Percentiles rank a stretch among this genome's conserved stretches.
These are phyloP conservation scores for Helicosporidium sp. DNA, from an alignment of 139 green algal genomes.

Conservation along the genomic window DNA sequence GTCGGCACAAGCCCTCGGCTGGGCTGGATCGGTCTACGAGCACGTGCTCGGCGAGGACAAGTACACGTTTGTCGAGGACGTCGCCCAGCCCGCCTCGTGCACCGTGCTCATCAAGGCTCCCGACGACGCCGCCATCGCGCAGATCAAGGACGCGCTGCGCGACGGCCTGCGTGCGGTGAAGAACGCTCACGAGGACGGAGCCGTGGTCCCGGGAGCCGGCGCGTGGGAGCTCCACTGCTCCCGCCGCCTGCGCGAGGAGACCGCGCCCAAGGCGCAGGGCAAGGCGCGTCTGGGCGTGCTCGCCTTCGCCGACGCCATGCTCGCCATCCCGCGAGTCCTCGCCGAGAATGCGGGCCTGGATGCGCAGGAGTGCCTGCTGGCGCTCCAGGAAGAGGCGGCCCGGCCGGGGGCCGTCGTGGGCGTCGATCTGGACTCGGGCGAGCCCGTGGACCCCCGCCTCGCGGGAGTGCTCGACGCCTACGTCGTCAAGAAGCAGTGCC, in stretches of 20 bases:
- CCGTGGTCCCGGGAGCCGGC: slow-evolving; percentile 62
- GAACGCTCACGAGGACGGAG: slow-evolving; percentile 77
- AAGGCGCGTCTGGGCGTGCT: slow-evolving; percentile 84
- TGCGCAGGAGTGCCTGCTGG: slow-evolving; percentile 61
- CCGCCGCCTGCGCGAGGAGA: slow-evolving; percentile 46
- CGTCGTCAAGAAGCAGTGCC: slow-evolving; percentile 88
- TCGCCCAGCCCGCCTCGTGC: slow-evolving; percentile 68
- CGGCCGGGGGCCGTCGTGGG: slow-evolving; percentile 63
- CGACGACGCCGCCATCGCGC: slow-evolving; percentile 89
- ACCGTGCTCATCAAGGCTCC: slow-evolving; percentile 93
- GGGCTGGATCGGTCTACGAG: slow-evolving; percentile 82
- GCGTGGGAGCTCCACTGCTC: slow-evolving; percentile 83
- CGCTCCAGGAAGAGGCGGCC: slow-evolving; percentile 66
- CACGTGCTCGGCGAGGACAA: slow-evolving; percentile 97
- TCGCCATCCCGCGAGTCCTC: slow-evolving; percentile 85
- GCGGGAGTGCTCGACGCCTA: slow-evolving; percentile 90
- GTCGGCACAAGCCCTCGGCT: slow-evolving; percentile 36
- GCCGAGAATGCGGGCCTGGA: slow-evolving; percentile 90
- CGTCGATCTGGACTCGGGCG: slow-evolving; percentile 73
- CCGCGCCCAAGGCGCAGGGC: slow-evolving; percentile 20
- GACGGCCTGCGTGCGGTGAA: slow-evolving; percentile 92
- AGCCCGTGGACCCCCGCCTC: slow-evolving; percentile 64
- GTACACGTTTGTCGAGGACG: slow-evolving; percentile 97
- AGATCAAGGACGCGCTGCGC: slow-evolving; percentile 95
- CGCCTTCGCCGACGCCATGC: slow-evolving; percentile 85